phyloP scores from a whole-genome alignment of 1,284 basidiomycete species.

The Malassezia nana region DNA sequence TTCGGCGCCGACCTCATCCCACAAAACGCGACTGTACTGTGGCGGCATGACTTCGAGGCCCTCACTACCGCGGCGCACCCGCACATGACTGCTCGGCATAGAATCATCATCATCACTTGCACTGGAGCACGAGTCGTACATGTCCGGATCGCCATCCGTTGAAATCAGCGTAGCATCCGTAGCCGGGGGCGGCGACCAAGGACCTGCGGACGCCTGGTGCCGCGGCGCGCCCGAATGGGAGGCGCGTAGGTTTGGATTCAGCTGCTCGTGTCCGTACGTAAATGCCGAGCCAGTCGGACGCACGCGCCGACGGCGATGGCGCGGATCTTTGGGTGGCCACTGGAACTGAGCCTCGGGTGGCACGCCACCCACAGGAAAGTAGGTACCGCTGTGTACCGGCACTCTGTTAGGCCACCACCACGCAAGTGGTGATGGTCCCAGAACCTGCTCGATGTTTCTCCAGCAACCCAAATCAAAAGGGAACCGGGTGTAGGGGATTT shows the following conservation, averaged over 20 bases:
- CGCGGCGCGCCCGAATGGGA: not conserved
- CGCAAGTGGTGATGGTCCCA: constrained; percentile 62
- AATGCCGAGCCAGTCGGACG: not conserved
- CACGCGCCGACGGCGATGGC: not conserved
- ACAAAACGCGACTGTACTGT: constrained; percentile 13
- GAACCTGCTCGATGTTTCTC: constrained; percentile 64
- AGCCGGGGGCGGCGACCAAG: not conserved
- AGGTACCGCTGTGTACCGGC: constrained; percentile 63
- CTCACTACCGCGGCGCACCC: constrained; percentile 24
- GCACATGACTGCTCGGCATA: not conserved
- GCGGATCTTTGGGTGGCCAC: constrained; percentile 28
- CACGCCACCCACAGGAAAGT: constrained; percentile 61
- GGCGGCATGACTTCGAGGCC: constrained; percentile 22
- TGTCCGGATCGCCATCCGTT: not conserved
- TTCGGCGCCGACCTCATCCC: not conserved
- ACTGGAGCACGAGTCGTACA: constrained; percentile 12
- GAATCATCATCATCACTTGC: constrained; percentile 5
- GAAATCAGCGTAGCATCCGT: not conserved
- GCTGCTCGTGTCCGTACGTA: constrained; percentile 13
- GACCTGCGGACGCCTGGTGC: not conserved
- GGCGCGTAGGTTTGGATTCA: not conserved
- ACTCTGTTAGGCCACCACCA: constrained; percentile 67
- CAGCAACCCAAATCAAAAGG: constrained; percentile 72
- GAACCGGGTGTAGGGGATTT: constrained; percentile 72
- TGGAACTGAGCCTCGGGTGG: constrained; percentile 57